These are phyloP conservation scores for Pyrenophora graminea DNA, from an alignment of 2,329 filamentous ascomycete species.

Conservation along the genomic window DNA sequence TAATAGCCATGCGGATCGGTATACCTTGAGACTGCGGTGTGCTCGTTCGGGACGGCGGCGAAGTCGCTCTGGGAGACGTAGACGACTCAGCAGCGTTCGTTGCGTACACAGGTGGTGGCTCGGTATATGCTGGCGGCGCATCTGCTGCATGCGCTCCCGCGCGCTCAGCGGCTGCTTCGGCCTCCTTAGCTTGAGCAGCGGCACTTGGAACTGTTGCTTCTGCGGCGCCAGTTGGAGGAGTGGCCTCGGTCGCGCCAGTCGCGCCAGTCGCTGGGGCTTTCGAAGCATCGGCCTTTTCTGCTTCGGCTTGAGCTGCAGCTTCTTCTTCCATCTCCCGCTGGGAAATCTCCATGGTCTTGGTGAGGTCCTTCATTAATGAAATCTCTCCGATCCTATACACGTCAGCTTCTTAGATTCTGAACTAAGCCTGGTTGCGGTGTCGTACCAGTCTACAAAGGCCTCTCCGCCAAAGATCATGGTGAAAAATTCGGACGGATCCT, in stretches of 20 bases:
- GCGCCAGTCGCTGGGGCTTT: constrained; percentile 22
- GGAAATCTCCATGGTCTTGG: constrained; percentile 97
- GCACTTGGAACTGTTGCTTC: constrained; percentile 23
- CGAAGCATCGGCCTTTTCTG: constrained; percentile 27
- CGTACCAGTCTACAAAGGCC: constrained; percentile 81
- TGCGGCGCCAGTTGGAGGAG: constrained; percentile 12
- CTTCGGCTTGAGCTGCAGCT: constrained; percentile 58
- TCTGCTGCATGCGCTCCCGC: constrained; percentile 39
- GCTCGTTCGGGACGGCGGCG: constrained; percentile 51
- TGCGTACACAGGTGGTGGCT: constrained; percentile 41
- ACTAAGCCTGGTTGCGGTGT: background rate
- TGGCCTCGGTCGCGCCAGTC: constrained; percentile 15
- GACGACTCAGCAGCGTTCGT: constrained; percentile 53
- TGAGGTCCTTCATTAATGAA: constrained; percentile 96
- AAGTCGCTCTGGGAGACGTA: constrained; percentile 30
- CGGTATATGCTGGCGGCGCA: constrained; percentile 45
- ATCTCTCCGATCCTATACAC: constrained; percentile 82
- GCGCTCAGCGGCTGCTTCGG: constrained; percentile 48
- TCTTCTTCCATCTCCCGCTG: constrained; percentile 79
- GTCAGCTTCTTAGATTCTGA: constrained; percentile 9
- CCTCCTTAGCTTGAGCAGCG: constrained; percentile 51
- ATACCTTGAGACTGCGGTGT: constrained; percentile 60
- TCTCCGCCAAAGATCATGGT: constrained; percentile 97
- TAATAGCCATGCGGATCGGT: constrained; percentile 81
- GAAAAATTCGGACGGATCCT: constrained; percentile 97